Base-by-base conservation (phyloP, 1,284 basidiomycete genomes). In the Pseudozyma pruni region DNA sequence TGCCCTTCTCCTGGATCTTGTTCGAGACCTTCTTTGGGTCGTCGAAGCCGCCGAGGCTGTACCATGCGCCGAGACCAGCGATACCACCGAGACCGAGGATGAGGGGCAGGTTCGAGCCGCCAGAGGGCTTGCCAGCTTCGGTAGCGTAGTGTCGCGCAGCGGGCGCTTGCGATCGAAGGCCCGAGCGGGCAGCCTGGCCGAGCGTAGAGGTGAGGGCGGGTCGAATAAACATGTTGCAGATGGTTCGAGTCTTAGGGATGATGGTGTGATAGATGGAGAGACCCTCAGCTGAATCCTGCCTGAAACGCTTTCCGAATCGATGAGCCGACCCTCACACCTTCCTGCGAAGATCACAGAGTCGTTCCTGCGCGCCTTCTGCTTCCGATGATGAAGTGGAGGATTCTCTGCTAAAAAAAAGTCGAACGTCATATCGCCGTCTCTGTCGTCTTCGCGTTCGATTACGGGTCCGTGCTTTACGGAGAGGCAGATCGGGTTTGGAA, bases 1-100 rank as follows among this genome's bases (percentile, higher is more conserved):
- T 57, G 38, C 49, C 58, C 51, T 62, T 58, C 40, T 67, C 69
- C 54, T 66, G 57, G 22, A 76, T 41, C 70, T 75, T 73, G 43
- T 62, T 66, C 20, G 60, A 48, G 9, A 57, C 63, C 51, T 72
- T 62, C 33, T 70, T 73, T 33, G 73, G 58, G 49, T 76, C 73
- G 23, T 72, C 66, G 34, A 81, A 68, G 31, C 79, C 78, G 34
- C 79, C 79, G 42, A 78, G 59, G 16, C 51, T 45, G 68, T 75
- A 77, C 74, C 75, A 82, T 13, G 67, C 72, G 31, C 70, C 80
- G n/a, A 82, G 54, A 50, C 80, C 80, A 10, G 68, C 79, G 11
- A 81, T 43, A 51, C 80, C 80, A 27, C 67, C 79, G 20, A 78
- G 71, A 42, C 61, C 71, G n/a, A 81, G 69, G 40, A 76, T 47